Evolutionary conservation across 176 grass and related monocot species (phyloP), one percentile per base, ranked within the genome.

Genomic region (Avena insularis): DNA sequence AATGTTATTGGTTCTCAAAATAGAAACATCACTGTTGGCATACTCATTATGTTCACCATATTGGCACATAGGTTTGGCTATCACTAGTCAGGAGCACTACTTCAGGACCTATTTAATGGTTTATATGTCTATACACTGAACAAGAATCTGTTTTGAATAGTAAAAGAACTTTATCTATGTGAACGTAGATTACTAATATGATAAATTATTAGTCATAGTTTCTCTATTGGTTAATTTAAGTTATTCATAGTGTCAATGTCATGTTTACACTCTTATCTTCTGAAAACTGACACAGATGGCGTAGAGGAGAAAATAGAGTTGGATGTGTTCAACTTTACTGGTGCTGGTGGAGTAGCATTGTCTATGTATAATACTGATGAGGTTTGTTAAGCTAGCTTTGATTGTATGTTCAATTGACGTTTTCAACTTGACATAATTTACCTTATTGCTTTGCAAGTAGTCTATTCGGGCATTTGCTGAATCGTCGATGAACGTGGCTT

Each of bases 281-380:
- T 73, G 25, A 21, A 78, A 71, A 56, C 67, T 69, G 29, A 35
- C 47, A 21, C 77, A 95, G 93, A 95, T 87, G 91, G 91, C 61
- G 85, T 64, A 86, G 88, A 95, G 68, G 84, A 93, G 54, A 84
- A 91, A 71, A 87, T 95, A 61, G 84, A 93, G 78, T 82, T 95
- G 64, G 93, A 93, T 78, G 93, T 95, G 62, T 95, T 91, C 64
- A 79, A 91, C 63, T 95, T 95, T 76, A 92, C 56, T 78, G 91
- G 91, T 82, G 88, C 88, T 83, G 93, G 93, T 49, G 93, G 91
- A 87, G 93, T 95, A 85, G 91, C 89, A 80, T 84, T 95, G 36
- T 82, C 91, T 63, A 95, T 95, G 91, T 95, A 95, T 75, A 92
- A 95, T 68, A 93, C 88, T 74, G 91, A 95, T 87, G 93, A 95